Evolutionary conservation across 2,329 filamentous ascomycete species (phyloP), one percentile per base, ranked within the genome.

Genomic region (Diplodia intermedia): DNA sequence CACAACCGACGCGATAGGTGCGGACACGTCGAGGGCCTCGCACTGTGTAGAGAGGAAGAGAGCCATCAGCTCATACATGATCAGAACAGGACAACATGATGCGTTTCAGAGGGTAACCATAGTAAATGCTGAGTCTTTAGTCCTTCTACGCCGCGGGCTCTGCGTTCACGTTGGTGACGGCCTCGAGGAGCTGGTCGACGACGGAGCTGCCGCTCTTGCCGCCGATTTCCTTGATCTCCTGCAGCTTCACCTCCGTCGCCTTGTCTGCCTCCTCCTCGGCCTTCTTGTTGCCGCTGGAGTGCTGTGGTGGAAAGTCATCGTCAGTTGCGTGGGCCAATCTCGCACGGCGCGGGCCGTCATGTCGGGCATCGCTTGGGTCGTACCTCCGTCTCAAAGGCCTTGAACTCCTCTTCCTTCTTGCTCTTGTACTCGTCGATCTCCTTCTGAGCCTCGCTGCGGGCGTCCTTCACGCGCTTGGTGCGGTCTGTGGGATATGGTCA

Each of bases 401-500:
- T 94, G 85, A 93, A 98, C 81, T 98, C 94, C 43, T 91, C 87
- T 77, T 99, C 95, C 85, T 97, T 99, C 75, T 90, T 83, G 76
- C 90, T 88, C 79, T 90, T 89, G 85, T 99, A 98, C 68, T 93
- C 91, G 73, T 97, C 92, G 77, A 99, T 97, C 81, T 99, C 94
- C 83, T 97, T 97, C 84, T 97, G 96, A 71, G 95, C 95, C 82
- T 99, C 95, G 78, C 92, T 89, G 78, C 94, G 92, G 71, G 95
- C 95, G 84, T 98, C 95, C 83, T 93, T 97, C 82, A 99, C 93
- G 79, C 93, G 90, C 86, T 97, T 97, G 71, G 95, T 97, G 78
- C 95, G 93, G 86, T 93, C 91, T 93, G 71, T 31, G 70, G 29
- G 54, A 57, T 40, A 43, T 33, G 62, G 70, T 75, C 71, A 74